phyloP scores from a whole-genome alignment of 208 protist genomes.

The Crithidia sp. region DNA sequence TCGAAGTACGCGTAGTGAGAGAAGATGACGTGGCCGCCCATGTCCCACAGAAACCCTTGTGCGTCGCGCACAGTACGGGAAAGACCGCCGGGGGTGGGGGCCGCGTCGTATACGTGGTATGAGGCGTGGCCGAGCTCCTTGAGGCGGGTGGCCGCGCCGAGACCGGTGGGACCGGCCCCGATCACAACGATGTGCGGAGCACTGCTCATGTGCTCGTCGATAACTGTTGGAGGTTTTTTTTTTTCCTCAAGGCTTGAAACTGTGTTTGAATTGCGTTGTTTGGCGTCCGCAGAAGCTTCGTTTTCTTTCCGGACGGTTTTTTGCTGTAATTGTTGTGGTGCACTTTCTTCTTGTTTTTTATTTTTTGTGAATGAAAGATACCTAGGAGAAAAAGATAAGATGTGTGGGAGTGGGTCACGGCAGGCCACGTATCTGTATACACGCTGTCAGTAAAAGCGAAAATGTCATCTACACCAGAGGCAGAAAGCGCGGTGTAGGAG shows the following conservation, averaged over 20 bases:
- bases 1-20: conserved; percentile 89
- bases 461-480: too few relatives aligned
- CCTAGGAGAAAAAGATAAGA: too few relatives aligned
- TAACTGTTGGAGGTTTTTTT: background rate
- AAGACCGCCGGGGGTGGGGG: conserved; percentile 52
- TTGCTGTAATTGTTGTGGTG: background rate
- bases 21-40: conserved; percentile 86
- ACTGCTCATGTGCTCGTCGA: too few relatives aligned
- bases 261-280: background rate
- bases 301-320: too few relatives aligned
- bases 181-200: conserved; percentile 49
- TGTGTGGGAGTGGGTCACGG: too few relatives aligned
- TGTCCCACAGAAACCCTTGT: conserved; percentile 78
- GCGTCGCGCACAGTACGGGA: conserved; percentile 57
- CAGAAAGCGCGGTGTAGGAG: too few relatives aligned
- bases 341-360: background rate
- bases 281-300: too few relatives aligned
- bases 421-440: too few relatives aligned
- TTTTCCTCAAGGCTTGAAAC: background rate
- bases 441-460: too few relatives aligned
- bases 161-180: conserved; percentile 66
- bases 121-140: conserved; percentile 50
- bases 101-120: conserved; percentile 65
- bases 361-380: background rate
- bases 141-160: conserved; percentile 70